Evolutionary conservation across 2,329 filamentous ascomycete species (phyloP).

Genomic region (Myriosclerotinia scirpicola): DNA sequence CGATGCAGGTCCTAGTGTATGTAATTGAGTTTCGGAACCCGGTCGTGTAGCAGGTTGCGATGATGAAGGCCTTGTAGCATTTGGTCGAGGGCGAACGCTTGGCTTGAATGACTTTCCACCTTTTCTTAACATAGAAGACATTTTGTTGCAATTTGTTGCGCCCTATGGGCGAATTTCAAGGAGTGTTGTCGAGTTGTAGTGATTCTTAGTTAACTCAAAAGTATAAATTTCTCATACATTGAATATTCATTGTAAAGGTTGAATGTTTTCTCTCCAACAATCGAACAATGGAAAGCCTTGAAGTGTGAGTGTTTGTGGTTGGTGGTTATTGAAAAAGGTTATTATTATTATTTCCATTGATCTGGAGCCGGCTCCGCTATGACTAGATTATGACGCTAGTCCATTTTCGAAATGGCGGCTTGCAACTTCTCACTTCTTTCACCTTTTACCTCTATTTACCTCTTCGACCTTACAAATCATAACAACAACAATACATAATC

Average conservation of each 20-base stretch:
- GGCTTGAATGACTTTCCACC: constrained; percentile 55
- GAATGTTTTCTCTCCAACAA: constrained; percentile 1
- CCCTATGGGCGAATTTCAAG: constrained; percentile 21
- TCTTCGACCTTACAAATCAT: constrained; percentile 16
- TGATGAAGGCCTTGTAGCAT: constrained; percentile 47
- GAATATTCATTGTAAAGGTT: not conserved
- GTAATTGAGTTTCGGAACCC: constrained; percentile 44
- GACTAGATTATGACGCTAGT: constrained; percentile 11
- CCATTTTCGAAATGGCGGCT: constrained; percentile 16
- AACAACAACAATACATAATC: constrained; percentile 27
- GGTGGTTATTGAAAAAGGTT: not conserved
- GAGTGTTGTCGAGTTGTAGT: not conserved
- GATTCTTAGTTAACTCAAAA: not conserved
- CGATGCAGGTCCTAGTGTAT: constrained; percentile 36
- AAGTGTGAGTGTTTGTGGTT: not conserved
- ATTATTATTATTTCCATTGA: constrained; percentile 17
- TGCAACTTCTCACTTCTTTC: constrained; percentile 23
- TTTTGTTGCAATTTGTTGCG: constrained; percentile 18
- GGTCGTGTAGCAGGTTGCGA: constrained; percentile 43
- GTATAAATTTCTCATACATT: not conserved
- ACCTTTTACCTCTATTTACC: constrained; percentile 13
- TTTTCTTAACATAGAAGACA: constrained; percentile 25
- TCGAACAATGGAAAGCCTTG: constrained; percentile 10
- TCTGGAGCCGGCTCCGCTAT: constrained; percentile 22
- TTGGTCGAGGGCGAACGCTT: constrained; percentile 59